Base-by-base conservation (phyloP, 202 grass and related monocot genomes). In the Eragrostis tef region DNA sequence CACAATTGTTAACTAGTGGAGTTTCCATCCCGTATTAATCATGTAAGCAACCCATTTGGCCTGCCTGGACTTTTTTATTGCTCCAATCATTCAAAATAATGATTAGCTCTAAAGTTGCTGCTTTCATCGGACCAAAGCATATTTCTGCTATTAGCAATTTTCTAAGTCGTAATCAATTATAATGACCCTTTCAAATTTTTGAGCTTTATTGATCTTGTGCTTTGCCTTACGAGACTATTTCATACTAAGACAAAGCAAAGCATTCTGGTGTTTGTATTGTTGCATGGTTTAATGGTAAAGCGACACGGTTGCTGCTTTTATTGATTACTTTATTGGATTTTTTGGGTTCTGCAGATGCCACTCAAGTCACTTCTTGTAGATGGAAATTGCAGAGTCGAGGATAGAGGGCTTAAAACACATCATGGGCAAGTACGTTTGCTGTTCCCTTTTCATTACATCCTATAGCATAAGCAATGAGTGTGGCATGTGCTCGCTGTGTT, bases 301-400 rank as follows among this genome's bases (percentile, higher is more conserved):
- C 9, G 26, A 68, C 50, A 78, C 82, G n/a, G 13, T 36, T 45
- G 21, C 17, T 81, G 11, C 15, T 67, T 50, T 61, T 19, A 82
- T 73, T 44, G 26, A 74, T 39, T 39, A n/a, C 42, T 81, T 26
- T 72, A 68, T 5, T 77, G 20, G 39, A 39, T 24, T 67, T 39
- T 74, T 34, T 82, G 50, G 34, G 42, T 77, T 41, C 34, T 67
- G 60, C 87, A 98, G 95, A 83, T 88, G 46, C 92, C 95, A 46
- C 82, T 98, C 67, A 98, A 89, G 82, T 87, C 86, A 17, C 80
- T 94, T 86, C 61, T 84, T 62, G 81, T 98, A 60, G 95, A 98
- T 88, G 95, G 95, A 53, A 94, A 91, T 79, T 98, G 90, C 86
- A 87, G 95, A 79, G 92, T 98, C 54, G 95, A 98, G 77, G 95